Base-by-base conservation (phyloP, 75 land plant species). In the Cupressus sempervirens region DNA sequence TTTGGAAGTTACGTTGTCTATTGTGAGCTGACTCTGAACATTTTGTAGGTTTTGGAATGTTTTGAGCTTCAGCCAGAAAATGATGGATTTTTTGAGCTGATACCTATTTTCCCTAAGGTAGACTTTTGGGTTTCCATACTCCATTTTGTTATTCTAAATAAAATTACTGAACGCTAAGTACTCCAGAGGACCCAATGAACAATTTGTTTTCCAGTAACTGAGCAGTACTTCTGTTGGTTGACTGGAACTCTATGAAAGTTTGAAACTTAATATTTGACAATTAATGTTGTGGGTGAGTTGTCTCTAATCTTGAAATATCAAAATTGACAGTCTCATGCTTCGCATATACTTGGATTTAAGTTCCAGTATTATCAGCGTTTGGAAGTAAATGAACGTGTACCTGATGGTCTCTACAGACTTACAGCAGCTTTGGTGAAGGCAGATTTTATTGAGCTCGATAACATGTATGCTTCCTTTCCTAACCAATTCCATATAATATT, bases 81-180 rank as follows among this genome's bases (percentile, higher is more conserved):
- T 62, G 90, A 77, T 73, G 85, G 89, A 7, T 96, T 98, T 89
- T 85, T 96, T 86, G 92, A 94, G 41, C 89, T 98, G 43, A 95
- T 98, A 88, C 99, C 99, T 62, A 89, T 98, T 32, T 98, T 98
- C 83, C 99, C 99, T 16, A 96, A 95, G 99, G 99, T 98, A 87
- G 48, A 40, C 26, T 77, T 23, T 2, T 43, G 50, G 23, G 38
- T 79, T 79, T 77, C 13, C 12, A 43, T 41, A 79, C 50, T 48
- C 45, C 48, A 45, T 1, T 76, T 38, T 8, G 23, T 18, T 76
- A n/a, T 75, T 75, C 18, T 36, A 79, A 79, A 43, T 79, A 45
- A 10, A 3, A 45, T 41, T 23, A 41, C n/a, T 77, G n/a, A 9
- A 15, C 43, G 12, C 40, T 38, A 40, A 4, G 43, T 7, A 41